Evolutionary conservation across 345 rosid species (phyloP).

Genomic region (Pugionium dolabratum): DNA sequence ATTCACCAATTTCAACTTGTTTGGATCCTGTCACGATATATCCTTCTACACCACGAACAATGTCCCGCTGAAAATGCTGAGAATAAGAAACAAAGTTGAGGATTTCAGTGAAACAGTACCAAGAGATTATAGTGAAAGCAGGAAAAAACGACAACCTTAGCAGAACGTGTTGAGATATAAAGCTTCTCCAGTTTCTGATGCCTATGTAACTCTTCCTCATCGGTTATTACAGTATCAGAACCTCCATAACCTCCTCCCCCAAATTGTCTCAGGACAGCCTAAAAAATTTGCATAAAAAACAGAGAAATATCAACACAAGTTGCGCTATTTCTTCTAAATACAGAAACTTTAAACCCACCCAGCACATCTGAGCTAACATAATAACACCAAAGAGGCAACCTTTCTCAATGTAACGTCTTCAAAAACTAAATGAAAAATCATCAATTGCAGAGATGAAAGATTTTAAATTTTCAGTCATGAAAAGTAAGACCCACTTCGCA

Average conservation of each 20-base stretch:
- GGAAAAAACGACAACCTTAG: slow-evolving; percentile 60
- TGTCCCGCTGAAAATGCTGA: slow-evolving; percentile 91
- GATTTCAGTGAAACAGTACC: slow-evolving; percentile 6
- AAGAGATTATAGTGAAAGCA: slow-evolving; percentile 5
- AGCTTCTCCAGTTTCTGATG: slow-evolving; percentile 94
- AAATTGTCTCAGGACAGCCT: slow-evolving; percentile 96
- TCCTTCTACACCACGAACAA: slow-evolving; percentile 95
- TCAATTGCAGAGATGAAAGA: neutral
- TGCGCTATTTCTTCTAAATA: neutral
- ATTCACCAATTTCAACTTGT: slow-evolving; percentile 86
- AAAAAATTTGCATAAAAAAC: slow-evolving; percentile 14
- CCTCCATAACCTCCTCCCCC: slow-evolving; percentile 89
- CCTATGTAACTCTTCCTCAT: slow-evolving; percentile 69
- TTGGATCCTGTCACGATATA: slow-evolving; percentile 79
- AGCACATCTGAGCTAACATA: neutral
- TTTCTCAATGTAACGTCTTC: slow-evolving; percentile 1
- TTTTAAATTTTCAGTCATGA: neutral
- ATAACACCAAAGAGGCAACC: neutral
- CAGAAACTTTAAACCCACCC: neutral
- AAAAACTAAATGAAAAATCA: neutral
- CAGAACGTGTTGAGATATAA: slow-evolving; percentile 84
- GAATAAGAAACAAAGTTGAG: slow-evolving; percentile 24
- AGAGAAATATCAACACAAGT: slow-evolving; percentile 22
- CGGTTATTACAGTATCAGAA: slow-evolving; percentile 63
- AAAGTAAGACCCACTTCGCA: slow-evolving; percentile 5